These are phyloP conservation scores for Pythium myriotylum DNA, from an alignment of 352 stramenopile species.

Conservation along the genomic window DNA sequence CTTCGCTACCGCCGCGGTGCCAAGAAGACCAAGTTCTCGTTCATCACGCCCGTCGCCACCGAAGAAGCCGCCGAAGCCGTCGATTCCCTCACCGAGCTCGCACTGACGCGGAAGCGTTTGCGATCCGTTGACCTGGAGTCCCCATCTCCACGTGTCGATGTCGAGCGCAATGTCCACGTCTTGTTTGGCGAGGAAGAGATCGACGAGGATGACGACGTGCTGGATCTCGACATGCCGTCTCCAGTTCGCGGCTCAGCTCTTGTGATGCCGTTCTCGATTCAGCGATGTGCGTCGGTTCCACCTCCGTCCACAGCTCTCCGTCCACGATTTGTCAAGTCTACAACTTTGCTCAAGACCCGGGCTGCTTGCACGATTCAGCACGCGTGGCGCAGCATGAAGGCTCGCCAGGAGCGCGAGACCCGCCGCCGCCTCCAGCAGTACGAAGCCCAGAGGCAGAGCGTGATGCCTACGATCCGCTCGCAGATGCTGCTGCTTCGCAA, in stretches of 20 bases:
- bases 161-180: conserved; percentile 29
- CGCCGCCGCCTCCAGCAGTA: conserved; percentile 20
- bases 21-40: conserved; percentile 25
- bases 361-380: conserved; percentile 20
- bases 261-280: conserved; percentile 3
- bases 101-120: conserved; percentile 29
- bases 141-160: conserved; percentile 2
- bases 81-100: conserved; percentile 12
- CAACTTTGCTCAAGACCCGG: conserved; percentile 11
- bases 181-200: conserved; percentile 29
- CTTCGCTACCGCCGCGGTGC: conserved; percentile 5
- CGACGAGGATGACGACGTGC: conserved; percentile 21
- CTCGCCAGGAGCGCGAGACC: conserved; percentile 8
- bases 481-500: conserved; percentile 31
- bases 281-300: conserved; percentile 23
- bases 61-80: conserved; percentile 12
- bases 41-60: background rate
- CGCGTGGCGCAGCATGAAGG: conserved; percentile 15
- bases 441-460: conserved; percentile 28
- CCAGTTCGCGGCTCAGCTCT: background rate
- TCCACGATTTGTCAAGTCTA: conserved; percentile 15
- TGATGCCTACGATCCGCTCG: conserved; percentile 35
- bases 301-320: conserved; percentile 15
- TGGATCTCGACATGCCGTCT: background rate
- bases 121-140: conserved; percentile 23